Evolutionary conservation across 192 early-diverging fungal species (phyloP).

Genomic region (Phlyctochytrium planicorne): DNA sequence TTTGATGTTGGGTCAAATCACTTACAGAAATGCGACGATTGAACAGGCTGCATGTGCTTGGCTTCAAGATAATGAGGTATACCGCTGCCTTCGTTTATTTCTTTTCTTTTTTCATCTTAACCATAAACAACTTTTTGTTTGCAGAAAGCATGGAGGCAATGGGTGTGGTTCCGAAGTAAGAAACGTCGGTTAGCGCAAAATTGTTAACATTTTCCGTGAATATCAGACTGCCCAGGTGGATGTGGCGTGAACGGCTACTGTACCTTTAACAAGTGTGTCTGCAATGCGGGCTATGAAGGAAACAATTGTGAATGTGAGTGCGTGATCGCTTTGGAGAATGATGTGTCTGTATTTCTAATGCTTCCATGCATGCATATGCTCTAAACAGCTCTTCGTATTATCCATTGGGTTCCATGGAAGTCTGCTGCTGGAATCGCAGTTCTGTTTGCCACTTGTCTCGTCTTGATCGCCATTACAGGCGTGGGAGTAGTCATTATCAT

Average conservation of each 20-base stretch:
- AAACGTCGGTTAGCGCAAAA: no score
- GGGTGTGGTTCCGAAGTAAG: background rate
- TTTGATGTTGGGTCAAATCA: background rate
- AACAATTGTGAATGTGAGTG: background rate
- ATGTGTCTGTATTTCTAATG: no score
- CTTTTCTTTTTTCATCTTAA: no score
- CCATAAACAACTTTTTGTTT: no score
- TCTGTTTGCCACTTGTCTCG: background rate
- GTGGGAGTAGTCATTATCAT: background rate
- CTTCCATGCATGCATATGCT: no score
- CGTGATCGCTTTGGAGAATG: no score
- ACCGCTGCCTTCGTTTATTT: no score
- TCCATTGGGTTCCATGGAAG: no score
- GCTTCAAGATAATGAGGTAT: background rate
- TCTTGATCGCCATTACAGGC: background rate
- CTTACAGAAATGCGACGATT: background rate
- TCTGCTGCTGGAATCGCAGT: background rate
- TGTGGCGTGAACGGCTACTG: slow-evolving; percentile 1
- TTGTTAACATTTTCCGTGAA: no score
- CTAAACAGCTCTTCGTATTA: no score
- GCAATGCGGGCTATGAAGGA: background rate
- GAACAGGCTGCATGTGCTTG: background rate
- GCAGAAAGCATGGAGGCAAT: background rate
- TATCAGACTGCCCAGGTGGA: background rate
- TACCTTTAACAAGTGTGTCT: background rate